Evolutionary conservation across 371 early-diverging fungal species (phyloP), one percentile per base, ranked within the genome.

Genomic region (Polyrhizophydium stewartii): DNA sequence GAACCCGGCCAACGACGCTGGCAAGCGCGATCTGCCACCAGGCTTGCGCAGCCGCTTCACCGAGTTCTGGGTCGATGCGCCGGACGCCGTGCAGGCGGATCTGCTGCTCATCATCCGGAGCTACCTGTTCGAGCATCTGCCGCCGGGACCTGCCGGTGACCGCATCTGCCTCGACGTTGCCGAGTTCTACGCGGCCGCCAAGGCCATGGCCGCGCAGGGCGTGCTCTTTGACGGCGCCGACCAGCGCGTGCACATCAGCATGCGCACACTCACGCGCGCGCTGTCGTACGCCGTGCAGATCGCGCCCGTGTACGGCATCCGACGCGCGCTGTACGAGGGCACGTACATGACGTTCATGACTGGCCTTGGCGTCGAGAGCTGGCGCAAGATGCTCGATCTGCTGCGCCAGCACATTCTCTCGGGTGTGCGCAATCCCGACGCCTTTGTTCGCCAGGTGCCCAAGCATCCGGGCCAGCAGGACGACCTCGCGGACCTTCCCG

Each of bases 1-100:
- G 99, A 99, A 99, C 78, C 99, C 99, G 22, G 92, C 96, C n/a
- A 97, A 92, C 13, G 97, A 98, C 78, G 94, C 95, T 1, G 99
- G 99, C 51, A 99, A 99, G 75, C 90, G 94, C 47, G 91, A 97
- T 66, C 84, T 98, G 25, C 95, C 99, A 16, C 89, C 90, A 5
- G 93, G 92, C 16, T 79, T 98, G 17, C 87, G 95, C 40, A 90
- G 87, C 55, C 83, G 97, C 38, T 97, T 98, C 71, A 94, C 93
- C 21, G 97, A 98, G 65, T 87, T 95, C 56, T 97, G 90, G 74
- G 94, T 97, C 16, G 90, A 93, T 55, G 80, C 93, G 13, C 95
- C 96, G 1, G 99, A 98, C 76, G 76, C 85, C 1, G 56, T 85
- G 50, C 75, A 82, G 6, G 86, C 87, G 59, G 99, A 98, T 63